Conservation (phyloP, 495 filamentous ascomycete genomes). For the Tuber borchii region DNA sequence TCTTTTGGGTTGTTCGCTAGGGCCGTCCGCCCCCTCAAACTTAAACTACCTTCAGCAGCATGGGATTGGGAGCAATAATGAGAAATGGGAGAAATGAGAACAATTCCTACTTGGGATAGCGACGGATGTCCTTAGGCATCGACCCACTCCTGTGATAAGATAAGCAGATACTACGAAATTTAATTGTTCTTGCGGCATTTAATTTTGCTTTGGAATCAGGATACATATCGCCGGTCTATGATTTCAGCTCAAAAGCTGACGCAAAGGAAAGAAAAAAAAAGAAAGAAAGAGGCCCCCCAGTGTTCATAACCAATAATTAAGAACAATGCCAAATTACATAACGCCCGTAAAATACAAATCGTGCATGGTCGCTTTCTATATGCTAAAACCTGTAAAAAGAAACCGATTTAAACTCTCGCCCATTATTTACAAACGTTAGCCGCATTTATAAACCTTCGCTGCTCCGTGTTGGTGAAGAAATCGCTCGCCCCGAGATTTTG, state of each 20-base stretch:
- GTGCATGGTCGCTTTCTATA: conserved; percentile 1
- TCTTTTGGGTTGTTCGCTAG: not conserved
- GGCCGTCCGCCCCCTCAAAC: not conserved
- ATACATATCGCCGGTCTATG: not conserved
- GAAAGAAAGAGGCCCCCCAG: not conserved
- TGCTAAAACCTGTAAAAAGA: not conserved
- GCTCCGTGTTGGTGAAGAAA: conserved; percentile 3
- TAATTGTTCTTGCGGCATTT: not conserved
- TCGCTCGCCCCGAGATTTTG: not conserved
- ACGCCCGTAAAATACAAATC: not conserved
- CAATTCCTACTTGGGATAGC: not conserved
- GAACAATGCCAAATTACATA: not conserved
- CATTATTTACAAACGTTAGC: not conserved
- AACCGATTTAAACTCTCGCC: not conserved
- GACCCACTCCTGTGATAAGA: not conserved
- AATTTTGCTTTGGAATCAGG: not conserved
- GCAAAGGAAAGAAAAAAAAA: not conserved
- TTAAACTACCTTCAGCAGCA: not conserved
- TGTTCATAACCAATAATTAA: not conserved
- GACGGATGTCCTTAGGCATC: not conserved
- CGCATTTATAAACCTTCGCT: conserved; percentile 2
- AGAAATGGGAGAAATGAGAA: not conserved
- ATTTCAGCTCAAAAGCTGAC: not conserved
- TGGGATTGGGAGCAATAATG: not conserved
- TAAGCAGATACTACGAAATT: not conserved